Base-by-base conservation (phyloP, 1,284 basidiomycete genomes). In the Tilletia setariae region DNA sequence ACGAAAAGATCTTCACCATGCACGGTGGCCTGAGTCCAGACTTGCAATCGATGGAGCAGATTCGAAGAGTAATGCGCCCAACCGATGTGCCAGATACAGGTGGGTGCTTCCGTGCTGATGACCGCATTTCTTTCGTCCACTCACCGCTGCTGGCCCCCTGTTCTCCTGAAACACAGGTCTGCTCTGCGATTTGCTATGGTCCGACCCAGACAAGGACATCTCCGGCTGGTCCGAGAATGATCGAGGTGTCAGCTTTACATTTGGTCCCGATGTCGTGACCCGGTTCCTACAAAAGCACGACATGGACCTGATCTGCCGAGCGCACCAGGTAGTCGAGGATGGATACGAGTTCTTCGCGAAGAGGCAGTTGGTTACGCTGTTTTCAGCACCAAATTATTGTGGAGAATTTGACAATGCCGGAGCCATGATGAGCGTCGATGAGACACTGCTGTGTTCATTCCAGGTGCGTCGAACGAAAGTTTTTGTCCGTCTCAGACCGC, bases 171-270 rank as follows among this genome's bases (percentile, higher is more conserved):
- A 25, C n/a, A 6, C 47, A 85, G 93, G 94, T 71, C 87, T 98
- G 67, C 88, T 98, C 61, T 98, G 94, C 83, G 95, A 98, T 84
- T 87, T 98, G 70, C 86, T 98, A 76, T 98, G 95, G 95, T 98
- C 95, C 69, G 95, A 98, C 86, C 95, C 95, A 53, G 95, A 98
- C 87, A 98, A 98, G 85, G 95, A 98, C 82, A 97, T 98, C 80
- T 95, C 94, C 32, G 95, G 94, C 11, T 98, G 95, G 95, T 94
- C 92, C 83, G 95, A 98, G 86, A 98, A 98, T 83, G 95, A 98
- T 84, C 89, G 95, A 83, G 95, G 95, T 76, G 95, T 98, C 64
- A 97, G 93, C 61, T 95, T 94, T 84, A 94, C 92, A n/a, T 98
- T 98, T 84, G 95, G 95, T 11, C 94, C 94, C 42, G 94, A 98